Evolutionary conservation across 257 asterid genomes (phyloP).

Genomic region (Fraxinus quadrangulata): DNA sequence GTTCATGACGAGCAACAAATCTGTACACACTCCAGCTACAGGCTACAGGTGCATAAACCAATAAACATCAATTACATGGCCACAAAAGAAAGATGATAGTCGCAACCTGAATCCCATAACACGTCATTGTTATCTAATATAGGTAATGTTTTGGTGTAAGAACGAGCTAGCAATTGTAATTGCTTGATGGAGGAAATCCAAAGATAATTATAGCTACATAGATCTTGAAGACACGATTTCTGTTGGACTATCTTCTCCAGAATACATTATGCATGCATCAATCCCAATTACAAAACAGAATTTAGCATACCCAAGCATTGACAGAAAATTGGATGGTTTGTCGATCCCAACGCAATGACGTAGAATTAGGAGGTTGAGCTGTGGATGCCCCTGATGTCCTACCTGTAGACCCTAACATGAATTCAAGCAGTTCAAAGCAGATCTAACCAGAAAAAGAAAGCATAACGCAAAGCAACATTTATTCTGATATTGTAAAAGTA

Average conservation of each 20-base stretch:
- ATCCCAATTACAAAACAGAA: neutral
- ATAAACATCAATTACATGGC: neutral
- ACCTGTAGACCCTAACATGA: constrained; percentile 57
- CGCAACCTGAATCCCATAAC: neutral
- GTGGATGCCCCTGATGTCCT: constrained; percentile 69
- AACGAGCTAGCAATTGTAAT: too few relatives aligned
- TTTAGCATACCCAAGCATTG: constrained; percentile 86
- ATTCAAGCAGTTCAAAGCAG: constrained; percentile 5
- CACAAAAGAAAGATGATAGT: neutral
- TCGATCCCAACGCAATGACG: constrained; percentile 69
- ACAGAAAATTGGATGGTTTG: constrained; percentile 81
- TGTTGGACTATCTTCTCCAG: too few relatives aligned
- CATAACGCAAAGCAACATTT: constrained; percentile 9
- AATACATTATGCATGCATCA: neutral
- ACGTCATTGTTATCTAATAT: neutral
- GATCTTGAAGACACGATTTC: too few relatives aligned
- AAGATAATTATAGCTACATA: too few relatives aligned
- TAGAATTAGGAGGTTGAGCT: constrained; percentile 55
- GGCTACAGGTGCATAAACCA: neutral
- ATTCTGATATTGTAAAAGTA: constrained; percentile 11
- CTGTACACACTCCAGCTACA: neutral
- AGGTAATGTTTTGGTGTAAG: neutral
- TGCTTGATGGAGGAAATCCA: too few relatives aligned
- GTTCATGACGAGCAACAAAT: neutral
- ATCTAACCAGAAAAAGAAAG: constrained; percentile 12